Percentiles rank a stretch among this genome's conserved stretches.
phyloP scores from a whole-genome alignment of 75 land plant species.

The Chamaecyparis obtusa region DNA sequence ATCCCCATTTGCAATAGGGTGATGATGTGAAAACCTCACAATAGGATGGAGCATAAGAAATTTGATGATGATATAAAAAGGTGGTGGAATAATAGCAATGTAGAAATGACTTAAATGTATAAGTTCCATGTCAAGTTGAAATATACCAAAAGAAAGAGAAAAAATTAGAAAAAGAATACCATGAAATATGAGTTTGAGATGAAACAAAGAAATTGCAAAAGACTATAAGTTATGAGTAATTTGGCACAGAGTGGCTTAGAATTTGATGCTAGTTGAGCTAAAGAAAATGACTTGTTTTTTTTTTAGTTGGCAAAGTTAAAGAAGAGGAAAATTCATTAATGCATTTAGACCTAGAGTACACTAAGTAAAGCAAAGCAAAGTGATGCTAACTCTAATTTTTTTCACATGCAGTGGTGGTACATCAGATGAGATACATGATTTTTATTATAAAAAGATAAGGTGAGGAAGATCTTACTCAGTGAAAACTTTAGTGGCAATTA shows the following conservation, averaged over 20 bases:
- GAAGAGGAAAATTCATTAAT: background rate
- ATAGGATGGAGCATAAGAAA: too few species aligned
- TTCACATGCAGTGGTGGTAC: background rate
- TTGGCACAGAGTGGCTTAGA: background rate
- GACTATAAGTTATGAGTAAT: background rate
- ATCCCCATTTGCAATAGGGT: too few species aligned
- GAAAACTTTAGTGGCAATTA: too few species aligned
- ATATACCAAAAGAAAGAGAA: too few species aligned
- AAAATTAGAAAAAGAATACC: background rate
- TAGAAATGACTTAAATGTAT: too few species aligned
- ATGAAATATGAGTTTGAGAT: background rate
- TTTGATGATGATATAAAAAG: too few species aligned
- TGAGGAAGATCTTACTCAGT: background rate
- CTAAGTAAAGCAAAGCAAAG: background rate
- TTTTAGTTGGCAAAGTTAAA: background rate
- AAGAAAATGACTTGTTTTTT: background rate
- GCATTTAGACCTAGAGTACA: background rate
- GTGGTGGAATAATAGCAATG: too few species aligned
- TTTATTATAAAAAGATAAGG: background rate
- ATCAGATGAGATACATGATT: background rate
- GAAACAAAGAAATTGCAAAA: background rate
- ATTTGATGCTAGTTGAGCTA: too few species aligned
- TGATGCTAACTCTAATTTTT: background rate
- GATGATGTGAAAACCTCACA: too few species aligned
- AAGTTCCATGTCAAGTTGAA: too few species aligned